Base-by-base conservation (phyloP, 2,329 filamentous ascomycete species). In the Mycogone perniciosa region DNA sequence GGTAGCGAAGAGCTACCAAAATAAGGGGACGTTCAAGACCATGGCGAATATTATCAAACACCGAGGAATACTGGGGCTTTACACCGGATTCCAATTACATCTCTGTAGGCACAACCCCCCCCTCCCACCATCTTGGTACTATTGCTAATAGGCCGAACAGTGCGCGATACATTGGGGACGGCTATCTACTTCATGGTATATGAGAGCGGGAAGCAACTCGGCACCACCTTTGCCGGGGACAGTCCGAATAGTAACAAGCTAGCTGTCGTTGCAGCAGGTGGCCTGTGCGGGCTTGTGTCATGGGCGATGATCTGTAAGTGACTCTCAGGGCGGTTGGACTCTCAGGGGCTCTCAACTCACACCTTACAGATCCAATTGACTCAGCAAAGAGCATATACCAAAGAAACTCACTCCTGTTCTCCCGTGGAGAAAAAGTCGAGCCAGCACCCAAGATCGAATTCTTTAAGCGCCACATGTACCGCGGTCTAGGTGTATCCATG, bases 121-220 rank as follows among this genome's bases (percentile, higher is more conserved):
- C 6, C 29, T 31, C 7, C 13, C 6, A 4, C 37, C 29, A 5
- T 31, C 34, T 42, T 41, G 26, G 9, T 31, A 42, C 11, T 35
- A 9, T 42, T 31, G 34, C 52, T 58, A 51, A 62, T 52, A 48
- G 42, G 56, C 29, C 20, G n/a, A 26, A 30, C 51, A 88, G 87
- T 91, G 61, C 81, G 89, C 54, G 89, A 95, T 68, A 91, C 88
- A 1, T 75, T 93, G 54, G 89, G 89, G 48, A 95, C 89, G 1
- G 81, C 82, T 31, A 88, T 92, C 52, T 95, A 95, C 67, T 95
- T 95, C 64, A 88, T 88, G 71, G 91, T 89, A 31, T 95, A 95
- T 66, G 89, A 95, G 68, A 90, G 86, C 65, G 82, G 83, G 59
- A 95, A 95, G 64, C 88, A 93, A 66, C 71, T 92, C 27, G 78